These are phyloP conservation scores for Berberis vulgaris DNA, from an alignment of 164 flowering plant species.

Conservation along the genomic window DNA sequence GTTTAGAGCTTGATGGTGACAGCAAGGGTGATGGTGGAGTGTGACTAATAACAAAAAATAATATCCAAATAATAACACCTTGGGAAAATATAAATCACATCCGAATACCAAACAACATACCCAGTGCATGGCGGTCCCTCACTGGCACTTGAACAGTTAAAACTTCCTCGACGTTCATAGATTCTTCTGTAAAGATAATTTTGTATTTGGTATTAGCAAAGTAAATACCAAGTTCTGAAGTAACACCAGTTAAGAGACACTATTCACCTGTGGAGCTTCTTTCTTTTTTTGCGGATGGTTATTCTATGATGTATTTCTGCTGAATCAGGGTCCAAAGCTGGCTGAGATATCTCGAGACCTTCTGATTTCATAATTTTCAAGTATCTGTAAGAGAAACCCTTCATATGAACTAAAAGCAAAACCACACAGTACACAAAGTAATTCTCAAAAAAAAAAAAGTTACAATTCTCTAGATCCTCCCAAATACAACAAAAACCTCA, in stretches of 20 bases:
- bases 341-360: constrained; percentile 92
- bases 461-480: no score
- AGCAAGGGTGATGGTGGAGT: neutral
- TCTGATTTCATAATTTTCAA: constrained; percentile 65
- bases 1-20: neutral
- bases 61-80: neutral
- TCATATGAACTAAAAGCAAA: constrained; percentile 1
- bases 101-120: constrained; percentile 22
- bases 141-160: constrained; percentile 59
- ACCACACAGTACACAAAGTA: neutral
- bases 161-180: constrained; percentile 60
- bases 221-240: neutral
- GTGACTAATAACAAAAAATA: neutral
- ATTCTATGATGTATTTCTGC: constrained; percentile 88
- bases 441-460: no score
- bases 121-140: constrained; percentile 95
- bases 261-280: constrained; percentile 63
- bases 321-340: constrained; percentile 82
- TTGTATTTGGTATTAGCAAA: neutral
- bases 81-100: neutral
- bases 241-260: neutral
- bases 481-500: no score
- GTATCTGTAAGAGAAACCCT: constrained; percentile 42
- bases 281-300: constrained; percentile 54
- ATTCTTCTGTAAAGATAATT: constrained; percentile 54